These are phyloP conservation scores for Halocafeteria seosinensis DNA, from an alignment of 108 stramenopile species.

Conservation along the genomic window DNA sequence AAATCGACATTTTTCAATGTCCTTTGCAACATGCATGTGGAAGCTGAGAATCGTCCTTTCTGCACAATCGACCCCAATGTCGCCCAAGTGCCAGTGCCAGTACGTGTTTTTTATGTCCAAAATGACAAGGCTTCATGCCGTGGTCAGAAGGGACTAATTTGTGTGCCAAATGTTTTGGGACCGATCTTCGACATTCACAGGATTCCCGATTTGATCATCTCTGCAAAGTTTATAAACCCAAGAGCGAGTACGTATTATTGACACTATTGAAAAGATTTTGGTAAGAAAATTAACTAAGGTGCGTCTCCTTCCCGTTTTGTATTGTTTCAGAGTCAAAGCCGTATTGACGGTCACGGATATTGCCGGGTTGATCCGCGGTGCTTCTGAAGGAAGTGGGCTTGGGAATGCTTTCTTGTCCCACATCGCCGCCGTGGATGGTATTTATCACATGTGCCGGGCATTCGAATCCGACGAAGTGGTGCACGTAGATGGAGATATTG, in stretches of 20 bases:
- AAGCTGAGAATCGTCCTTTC: constrained; percentile 65
- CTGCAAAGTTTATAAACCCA: constrained; percentile 54
- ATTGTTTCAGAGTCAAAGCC: constrained; percentile 63
- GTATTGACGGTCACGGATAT: constrained; percentile 90
- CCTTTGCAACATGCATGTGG: constrained; percentile 26
- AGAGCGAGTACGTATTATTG: constrained; percentile 17
- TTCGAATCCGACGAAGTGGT: constrained; percentile 90
- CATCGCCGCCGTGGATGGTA: constrained; percentile 91
- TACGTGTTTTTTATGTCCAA: not conserved
- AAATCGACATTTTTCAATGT: constrained; percentile 57
- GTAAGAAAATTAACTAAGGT: not conserved
- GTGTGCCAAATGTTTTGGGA: not conserved
- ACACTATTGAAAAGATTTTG: too few species aligned
- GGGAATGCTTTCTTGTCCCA: constrained; percentile 96
- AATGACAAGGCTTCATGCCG: too few species aligned
- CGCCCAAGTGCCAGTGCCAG: constrained; percentile 72
- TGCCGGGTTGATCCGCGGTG: constrained; percentile 90
- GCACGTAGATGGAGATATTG: constrained; percentile 94
- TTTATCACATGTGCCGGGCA: constrained; percentile 69
- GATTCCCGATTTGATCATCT: constrained; percentile 94
- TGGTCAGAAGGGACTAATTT: not conserved
- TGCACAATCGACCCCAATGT: constrained; percentile 98
- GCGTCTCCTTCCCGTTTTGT: not conserved
- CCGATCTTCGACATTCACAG: not conserved
- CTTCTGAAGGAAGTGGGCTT: constrained; percentile 89